phyloP scores from a whole-genome alignment of 306 rosid species.

The Datisca glomerata region DNA sequence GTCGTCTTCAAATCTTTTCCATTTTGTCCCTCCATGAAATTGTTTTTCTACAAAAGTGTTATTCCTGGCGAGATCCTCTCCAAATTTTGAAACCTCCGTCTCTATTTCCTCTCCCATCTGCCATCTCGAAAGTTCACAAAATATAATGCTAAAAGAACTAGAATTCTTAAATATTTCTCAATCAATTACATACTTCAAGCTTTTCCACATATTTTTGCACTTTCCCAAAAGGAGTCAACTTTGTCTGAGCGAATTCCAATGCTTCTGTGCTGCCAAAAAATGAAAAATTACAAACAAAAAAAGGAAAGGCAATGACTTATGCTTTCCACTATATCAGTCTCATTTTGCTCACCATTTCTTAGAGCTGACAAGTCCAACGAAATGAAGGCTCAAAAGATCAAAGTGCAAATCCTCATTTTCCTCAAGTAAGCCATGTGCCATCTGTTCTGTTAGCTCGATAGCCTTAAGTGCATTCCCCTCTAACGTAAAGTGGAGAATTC shows the following conservation, averaged over 20 bases:
- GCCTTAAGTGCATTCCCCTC: slow-evolving; percentile 83
- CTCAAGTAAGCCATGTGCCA: slow-evolving; percentile 55
- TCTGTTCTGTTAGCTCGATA: slow-evolving; percentile 67
- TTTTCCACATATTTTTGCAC: slow-evolving; percentile 41
- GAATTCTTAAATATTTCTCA: not conserved
- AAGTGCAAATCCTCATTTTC: slow-evolving; percentile 67
- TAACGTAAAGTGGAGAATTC: slow-evolving; percentile 44
- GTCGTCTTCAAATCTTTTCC: too few species aligned
- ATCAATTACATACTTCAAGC: slow-evolving; percentile 43
- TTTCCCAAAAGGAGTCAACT: slow-evolving; percentile 66
- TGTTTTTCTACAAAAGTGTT: too few species aligned
- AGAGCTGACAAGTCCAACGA: slow-evolving; percentile 71
- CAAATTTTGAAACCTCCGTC: too few species aligned
- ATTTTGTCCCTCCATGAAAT: too few species aligned
- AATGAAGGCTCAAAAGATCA: slow-evolving; percentile 88
- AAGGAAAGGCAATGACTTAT: slow-evolving; percentile 4
- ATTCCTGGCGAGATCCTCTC: too few species aligned
- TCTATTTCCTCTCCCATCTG: too few species aligned
- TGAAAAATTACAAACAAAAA: slow-evolving; percentile 20
- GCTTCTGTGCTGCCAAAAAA: slow-evolving; percentile 92
- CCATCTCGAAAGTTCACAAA: too few species aligned
- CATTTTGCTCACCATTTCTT: slow-evolving; percentile 56
- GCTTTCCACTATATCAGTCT: slow-evolving; percentile 10
- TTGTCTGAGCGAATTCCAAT: slow-evolving; percentile 75
- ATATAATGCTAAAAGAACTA: not conserved